phyloP scores from a whole-genome alignment of 306 rosid species.

The Mucuna pruriens region DNA sequence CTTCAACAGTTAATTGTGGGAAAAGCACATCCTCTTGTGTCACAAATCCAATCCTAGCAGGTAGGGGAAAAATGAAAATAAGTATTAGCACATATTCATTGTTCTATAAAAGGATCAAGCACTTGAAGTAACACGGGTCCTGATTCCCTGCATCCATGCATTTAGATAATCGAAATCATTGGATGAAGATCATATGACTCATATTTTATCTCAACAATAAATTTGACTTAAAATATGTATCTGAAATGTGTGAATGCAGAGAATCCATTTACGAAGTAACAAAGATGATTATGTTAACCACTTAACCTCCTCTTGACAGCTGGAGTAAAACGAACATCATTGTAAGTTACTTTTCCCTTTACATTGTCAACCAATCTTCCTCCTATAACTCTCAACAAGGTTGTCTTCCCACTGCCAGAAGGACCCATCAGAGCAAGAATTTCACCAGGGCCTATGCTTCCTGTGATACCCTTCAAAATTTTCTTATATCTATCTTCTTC shows the following conservation, averaged over 20 bases:
- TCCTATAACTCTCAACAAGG: conserved; percentile 83
- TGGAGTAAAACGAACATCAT: conserved; percentile 67
- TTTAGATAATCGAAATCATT: not conserved
- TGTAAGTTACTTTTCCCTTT: conserved; percentile 79
- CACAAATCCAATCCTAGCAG: conserved; percentile 89
- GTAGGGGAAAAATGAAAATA: not conserved
- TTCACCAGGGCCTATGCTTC: conserved; percentile 93
- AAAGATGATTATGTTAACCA: conserved; percentile 45
- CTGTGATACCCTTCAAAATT: conserved; percentile 86
- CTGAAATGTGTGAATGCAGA: not conserved
- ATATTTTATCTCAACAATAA: not conserved
- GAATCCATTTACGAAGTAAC: not conserved
- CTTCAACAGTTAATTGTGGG: conserved; percentile 91
- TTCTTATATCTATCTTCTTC: conserved; percentile 68
- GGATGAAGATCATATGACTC: not conserved
- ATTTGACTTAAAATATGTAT: not conserved
- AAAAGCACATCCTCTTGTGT: conserved; percentile 91
- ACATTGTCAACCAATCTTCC: conserved; percentile 76
- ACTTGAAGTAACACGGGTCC: not conserved
- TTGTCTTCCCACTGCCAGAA: conserved; percentile 97
- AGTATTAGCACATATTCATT: conserved; percentile 10
- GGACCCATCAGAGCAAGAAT: conserved; percentile 98
- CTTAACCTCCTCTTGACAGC: conserved; percentile 84
- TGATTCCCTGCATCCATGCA: not conserved
- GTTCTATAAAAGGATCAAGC: conserved; percentile 19